Evolutionary conservation across 306 rosid species (phyloP), one percentile per base, ranked within the genome.

Genomic region (Cucumis hystrix): DNA sequence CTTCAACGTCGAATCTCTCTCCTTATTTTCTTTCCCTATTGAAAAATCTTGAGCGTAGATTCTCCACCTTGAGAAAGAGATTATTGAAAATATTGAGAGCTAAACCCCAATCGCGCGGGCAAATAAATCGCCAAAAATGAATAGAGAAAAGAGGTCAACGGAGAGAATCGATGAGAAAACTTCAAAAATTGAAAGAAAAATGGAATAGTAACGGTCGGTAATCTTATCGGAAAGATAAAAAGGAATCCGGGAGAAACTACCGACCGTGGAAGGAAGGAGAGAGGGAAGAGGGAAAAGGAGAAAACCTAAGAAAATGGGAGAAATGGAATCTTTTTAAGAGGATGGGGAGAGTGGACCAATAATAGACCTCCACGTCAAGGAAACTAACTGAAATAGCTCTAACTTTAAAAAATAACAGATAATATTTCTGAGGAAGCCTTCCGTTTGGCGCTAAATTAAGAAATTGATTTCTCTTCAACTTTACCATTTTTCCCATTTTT

Each of bases 331-430:
- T 33, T 73, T 52, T 35, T 57, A 75, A 57, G 52, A 73, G 62
- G 77, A 73, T 52, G 77, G 47, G 33, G 49, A 35, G 77, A 56
- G 77, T 54, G n/a, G 17, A 55, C 62, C 77, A 73, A 73, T 73
- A 10, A 6, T 25, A 73, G 20, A 2, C 28, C 10, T 18, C 45
- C 77, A 73, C 77, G 77, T 73, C 62, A 10, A 52, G 18, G 30
- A 52, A 51, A 47, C 59, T 17, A 69, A 69, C 75, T 23, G 75
- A 21, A 69, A 69, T 14, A 45, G n/a, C 18, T 69, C 30, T 23
- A n/a, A 47, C 52, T 67, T 18, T 18, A 41, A 67, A 67, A 67
- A 18, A 18, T 67, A 8, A 67, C 54, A 67, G 75, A 28, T 68
- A 41, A 68, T 41, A 68, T 67, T 67, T 67, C 33, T 37, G 52